phyloP scores from a whole-genome alignment of 441 rosid species.

The Pelargonium myrrhifolium region DNA sequence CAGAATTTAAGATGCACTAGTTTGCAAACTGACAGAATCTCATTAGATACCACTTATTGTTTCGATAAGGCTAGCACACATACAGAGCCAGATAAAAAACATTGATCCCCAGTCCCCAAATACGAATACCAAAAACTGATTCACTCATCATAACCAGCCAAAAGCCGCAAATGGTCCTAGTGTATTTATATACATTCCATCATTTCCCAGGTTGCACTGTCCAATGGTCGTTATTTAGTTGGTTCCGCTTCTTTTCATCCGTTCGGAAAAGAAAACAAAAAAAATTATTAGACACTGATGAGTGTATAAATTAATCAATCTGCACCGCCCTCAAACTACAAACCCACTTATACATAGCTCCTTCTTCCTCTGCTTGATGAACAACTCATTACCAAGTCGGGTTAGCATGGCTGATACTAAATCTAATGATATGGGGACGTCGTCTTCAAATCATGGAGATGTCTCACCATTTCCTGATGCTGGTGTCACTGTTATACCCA shows the following conservation, averaged over 20 bases:
- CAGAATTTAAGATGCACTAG: neutral
- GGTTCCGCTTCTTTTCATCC: conserved; percentile 1
- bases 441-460: neutral
- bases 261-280: neutral
- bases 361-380: neutral
- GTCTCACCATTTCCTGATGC: neutral
- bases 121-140: neutral
- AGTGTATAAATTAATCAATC: neutral
- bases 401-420: conserved; percentile 5
- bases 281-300: neutral
- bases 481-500: neutral
- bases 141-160: conserved; percentile 4
- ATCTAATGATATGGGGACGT: conserved; percentile 1
- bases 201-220: neutral
- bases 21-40: conserved; percentile 5
- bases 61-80: neutral
- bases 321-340: conserved; percentile 1
- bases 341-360: conserved; percentile 2
- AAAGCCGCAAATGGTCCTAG: neutral
- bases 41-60: neutral
- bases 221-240: conserved; percentile 3
- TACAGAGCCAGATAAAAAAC: neutral
- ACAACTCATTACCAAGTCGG: neutral
- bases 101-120: conserved; percentile 6
- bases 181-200: neutral